Conservation (phyloP, 2,329 filamentous ascomycete genomes). For the Aspergillus jensenii region DNA sequence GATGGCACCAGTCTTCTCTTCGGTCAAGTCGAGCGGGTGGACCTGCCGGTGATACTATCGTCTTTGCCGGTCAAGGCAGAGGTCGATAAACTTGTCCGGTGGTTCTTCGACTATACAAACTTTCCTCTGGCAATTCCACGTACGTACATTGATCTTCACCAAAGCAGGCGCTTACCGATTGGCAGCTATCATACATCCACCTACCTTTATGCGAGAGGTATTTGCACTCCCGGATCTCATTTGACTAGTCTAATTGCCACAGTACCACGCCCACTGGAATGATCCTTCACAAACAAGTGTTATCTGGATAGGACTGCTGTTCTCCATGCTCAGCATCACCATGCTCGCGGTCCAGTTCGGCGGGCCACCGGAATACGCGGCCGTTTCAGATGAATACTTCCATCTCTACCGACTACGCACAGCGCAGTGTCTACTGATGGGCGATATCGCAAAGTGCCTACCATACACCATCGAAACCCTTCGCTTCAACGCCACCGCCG, state of each 20-base stretch:
- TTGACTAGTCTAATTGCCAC: background rate
- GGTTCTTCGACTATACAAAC: conserved; percentile 2
- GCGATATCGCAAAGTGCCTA: conserved; percentile 11
- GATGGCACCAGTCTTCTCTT: conserved; percentile 12
- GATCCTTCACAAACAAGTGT: conserved; percentile 3
- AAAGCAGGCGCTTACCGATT: background rate
- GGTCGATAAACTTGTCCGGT: background rate
- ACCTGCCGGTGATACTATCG: conserved; percentile 3
- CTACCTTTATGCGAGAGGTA: conserved; percentile 15
- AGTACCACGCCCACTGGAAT: conserved; percentile 7
- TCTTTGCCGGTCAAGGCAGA: conserved; percentile 6
- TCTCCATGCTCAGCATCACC: conserved; percentile 10
- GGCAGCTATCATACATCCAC: conserved; percentile 8
- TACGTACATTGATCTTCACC: background rate
- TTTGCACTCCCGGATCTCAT: background rate
- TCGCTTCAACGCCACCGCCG: conserved; percentile 10
- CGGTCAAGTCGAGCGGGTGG: conserved; percentile 7
- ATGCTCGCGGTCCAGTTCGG: conserved; percentile 5
- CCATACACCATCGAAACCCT: conserved; percentile 13
- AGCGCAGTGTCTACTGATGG: conserved; percentile 8
- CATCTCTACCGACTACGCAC: conserved; percentile 14
- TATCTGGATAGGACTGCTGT: conserved; percentile 13
- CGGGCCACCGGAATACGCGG: background rate
- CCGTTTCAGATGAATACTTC: conserved; percentile 3
- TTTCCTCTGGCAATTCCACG: conserved; percentile 10